Evolutionary conservation across 1,139 yeast genomes (phyloP).

Genomic region (Candida pseudoviswanathii): DNA sequence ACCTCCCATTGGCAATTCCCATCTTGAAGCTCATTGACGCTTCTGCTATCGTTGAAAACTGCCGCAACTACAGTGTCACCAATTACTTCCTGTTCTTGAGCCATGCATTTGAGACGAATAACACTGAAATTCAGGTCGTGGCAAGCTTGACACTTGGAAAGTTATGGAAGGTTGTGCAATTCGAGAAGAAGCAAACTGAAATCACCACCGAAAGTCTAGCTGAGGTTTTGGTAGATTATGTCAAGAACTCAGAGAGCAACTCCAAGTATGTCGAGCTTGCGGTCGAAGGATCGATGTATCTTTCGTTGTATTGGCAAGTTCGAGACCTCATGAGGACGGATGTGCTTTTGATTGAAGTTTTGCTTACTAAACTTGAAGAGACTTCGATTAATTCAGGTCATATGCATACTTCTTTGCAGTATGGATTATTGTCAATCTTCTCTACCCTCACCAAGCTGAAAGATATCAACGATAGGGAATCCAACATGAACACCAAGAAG

Average conservation of each 20-base stretch:
- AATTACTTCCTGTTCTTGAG: constrained; percentile 31
- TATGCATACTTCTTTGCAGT: constrained; percentile 22
- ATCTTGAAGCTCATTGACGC: constrained; percentile 30
- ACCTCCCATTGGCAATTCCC: constrained; percentile 2
- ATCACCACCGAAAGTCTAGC: constrained; percentile 24
- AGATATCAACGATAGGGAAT: constrained; percentile 18
- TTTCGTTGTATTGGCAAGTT: constrained; percentile 39
- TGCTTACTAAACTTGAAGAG: constrained; percentile 16
- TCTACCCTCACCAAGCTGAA: constrained; percentile 38
- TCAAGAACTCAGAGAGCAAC: constrained; percentile 14
- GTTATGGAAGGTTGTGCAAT: constrained; percentile 45
- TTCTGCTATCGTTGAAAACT: constrained; percentile 40
- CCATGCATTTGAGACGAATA: constrained; percentile 9
- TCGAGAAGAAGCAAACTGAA: constrained; percentile 21
- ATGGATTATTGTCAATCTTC: constrained; percentile 42
- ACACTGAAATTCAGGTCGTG: constrained; percentile 27
- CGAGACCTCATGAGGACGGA: constrained; percentile 36
- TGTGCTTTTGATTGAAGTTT: constrained; percentile 27
- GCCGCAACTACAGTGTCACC: constrained; percentile 35
- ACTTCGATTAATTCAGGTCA: constrained; percentile 2
- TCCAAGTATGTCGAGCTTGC: constrained; percentile 22
- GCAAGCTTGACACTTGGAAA: constrained; percentile 41
- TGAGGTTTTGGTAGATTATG: constrained; percentile 20
- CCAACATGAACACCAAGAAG: constrained; percentile 22
- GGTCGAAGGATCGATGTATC: constrained; percentile 51